phyloP scores from a whole-genome alignment of 2,329 filamentous ascomycete species.

The Colletotrichum sp. region DNA sequence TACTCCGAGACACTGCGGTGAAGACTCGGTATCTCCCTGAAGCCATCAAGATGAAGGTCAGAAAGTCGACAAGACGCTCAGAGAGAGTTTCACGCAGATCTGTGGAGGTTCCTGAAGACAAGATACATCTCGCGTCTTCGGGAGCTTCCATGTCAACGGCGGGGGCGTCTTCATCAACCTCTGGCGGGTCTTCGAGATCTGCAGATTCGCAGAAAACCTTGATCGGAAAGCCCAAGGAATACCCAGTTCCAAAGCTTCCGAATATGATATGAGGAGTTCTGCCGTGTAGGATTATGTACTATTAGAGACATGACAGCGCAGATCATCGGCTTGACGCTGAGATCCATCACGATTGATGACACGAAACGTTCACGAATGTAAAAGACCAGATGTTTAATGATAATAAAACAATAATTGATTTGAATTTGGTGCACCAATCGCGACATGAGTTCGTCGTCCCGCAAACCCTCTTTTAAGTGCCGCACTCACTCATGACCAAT shows the following conservation, averaged over 20 bases:
- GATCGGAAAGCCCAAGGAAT: neutral
- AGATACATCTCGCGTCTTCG: neutral
- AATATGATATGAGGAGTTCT: neutral
- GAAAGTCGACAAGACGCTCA: neutral
- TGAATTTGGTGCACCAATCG: neutral
- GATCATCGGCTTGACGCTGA: neutral
- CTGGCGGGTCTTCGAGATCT: neutral
- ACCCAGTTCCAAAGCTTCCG: neutral
- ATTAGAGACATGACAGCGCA: neutral
- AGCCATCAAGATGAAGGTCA: constrained; percentile 2
- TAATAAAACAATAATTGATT: neutral
- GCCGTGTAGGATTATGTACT: neutral
- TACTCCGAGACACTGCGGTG: constrained; percentile 8
- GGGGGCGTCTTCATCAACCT: neutral
- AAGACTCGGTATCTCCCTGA: constrained; percentile 4
- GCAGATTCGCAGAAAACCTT: constrained; percentile 3
- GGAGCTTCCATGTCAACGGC: constrained; percentile 9
- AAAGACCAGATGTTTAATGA: neutral
- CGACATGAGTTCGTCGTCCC: neutral
- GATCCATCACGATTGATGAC: neutral
- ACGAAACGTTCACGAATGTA: neutral
- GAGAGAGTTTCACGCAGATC: neutral
- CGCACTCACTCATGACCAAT: neutral
- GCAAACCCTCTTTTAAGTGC: neutral
- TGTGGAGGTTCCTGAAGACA: neutral